Evolutionary conservation across 2,329 filamentous ascomycete species (phyloP).

Genomic region (Corniculantispora saksenae): DNA sequence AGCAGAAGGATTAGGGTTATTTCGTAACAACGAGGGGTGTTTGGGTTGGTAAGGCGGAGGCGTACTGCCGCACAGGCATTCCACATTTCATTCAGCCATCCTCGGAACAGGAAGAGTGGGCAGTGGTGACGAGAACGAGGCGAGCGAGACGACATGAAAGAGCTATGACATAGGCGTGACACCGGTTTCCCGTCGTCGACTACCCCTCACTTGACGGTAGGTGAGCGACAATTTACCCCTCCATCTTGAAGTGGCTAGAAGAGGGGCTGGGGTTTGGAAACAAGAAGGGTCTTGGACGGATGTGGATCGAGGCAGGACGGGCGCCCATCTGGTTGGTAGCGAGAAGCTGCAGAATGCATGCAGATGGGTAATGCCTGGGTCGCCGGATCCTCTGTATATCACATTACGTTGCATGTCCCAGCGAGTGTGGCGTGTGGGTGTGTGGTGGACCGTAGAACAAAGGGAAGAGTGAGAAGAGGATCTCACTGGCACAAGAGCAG

Average conservation of each 20-base stretch:
- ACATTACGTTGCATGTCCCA: constrained; percentile 10
- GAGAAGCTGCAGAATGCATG: constrained; percentile 9
- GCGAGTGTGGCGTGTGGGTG: constrained; percentile 2
- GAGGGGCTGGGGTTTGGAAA: neutral
- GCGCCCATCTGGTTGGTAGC: constrained; percentile 15
- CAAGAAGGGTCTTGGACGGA: constrained; percentile 7
- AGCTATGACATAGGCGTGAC: constrained; percentile 8
- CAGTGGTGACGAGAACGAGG: neutral
- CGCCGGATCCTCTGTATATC: neutral
- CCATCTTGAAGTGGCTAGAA: constrained; percentile 17
- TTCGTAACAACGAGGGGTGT: neutral
- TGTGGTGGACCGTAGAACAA: constrained; percentile 1
- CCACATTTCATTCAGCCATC: neutral
- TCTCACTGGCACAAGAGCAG: neutral
- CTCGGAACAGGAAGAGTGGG: neutral
- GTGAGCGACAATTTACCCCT: constrained; percentile 15
- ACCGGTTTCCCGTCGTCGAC: neutral
- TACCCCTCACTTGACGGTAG: constrained; percentile 17
- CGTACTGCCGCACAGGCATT: neutral
- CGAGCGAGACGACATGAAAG: neutral
- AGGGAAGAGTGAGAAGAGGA: neutral
- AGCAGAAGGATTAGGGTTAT: constrained; percentile 7
- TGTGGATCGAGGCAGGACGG: constrained; percentile 15
- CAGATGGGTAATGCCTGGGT: constrained; percentile 5
- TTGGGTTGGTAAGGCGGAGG: neutral